phyloP scores from a whole-genome alignment of 441 rosid species.

The Populus tomentosa region DNA sequence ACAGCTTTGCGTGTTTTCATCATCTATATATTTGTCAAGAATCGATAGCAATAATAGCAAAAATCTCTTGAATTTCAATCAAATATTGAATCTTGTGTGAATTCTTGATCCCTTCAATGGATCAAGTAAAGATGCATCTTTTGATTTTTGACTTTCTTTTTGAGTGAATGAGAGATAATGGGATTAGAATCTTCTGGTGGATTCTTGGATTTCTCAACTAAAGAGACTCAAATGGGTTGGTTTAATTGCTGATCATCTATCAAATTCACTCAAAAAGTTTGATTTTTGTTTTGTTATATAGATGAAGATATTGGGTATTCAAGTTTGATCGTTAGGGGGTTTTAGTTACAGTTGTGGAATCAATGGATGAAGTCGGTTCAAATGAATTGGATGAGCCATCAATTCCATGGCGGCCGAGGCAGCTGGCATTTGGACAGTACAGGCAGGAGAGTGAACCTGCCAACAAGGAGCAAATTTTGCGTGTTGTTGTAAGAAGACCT shows the following conservation, averaged over 20 bases:
- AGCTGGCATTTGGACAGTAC: conserved; percentile 59
- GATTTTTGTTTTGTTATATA: not conserved
- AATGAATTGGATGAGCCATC: conserved; percentile 37
- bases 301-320: conserved; percentile 29
- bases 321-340: conserved; percentile 33
- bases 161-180: conserved; percentile 45
- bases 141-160: conserved; percentile 15
- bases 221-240: conserved; percentile 14
- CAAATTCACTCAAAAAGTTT: not conserved
- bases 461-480: conserved; percentile 39
- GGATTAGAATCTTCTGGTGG: conserved; percentile 82
- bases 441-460: conserved; percentile 24
- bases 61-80: not conserved
- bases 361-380: conserved; percentile 66
- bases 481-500: conserved; percentile 54
- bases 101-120: conserved; percentile 7
- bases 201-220: conserved; percentile 27
- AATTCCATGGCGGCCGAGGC: conserved; percentile 67
- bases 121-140: conserved; percentile 15
- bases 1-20: not conserved
- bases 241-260: conserved; percentile 30
- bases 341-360: conserved; percentile 4
- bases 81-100: not conserved
- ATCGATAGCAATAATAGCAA: not conserved
- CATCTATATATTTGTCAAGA: not conserved